Evolutionary conservation across 768 basidiomycete species (phyloP), one percentile per base, ranked within the genome.

Genomic region (Russula dissimulans): DNA sequence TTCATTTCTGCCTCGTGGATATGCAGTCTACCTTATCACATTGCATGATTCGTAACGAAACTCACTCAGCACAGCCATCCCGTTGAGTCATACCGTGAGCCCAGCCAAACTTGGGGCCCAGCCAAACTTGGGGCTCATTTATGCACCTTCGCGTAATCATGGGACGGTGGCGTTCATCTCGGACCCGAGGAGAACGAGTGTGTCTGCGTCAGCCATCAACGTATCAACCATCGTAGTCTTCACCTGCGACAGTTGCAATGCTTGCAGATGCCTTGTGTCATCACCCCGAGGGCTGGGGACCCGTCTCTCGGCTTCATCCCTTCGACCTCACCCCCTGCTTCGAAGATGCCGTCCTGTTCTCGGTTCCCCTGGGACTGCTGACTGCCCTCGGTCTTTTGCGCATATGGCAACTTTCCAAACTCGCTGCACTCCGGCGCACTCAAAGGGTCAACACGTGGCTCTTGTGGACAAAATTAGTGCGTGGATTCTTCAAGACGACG

Each of bases 271-370:
- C 38, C 18, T n/a, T 67, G 59, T 87, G 86, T 67, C 76, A 69
- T 49, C 78, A 85, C 67, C 45, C 59, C 9, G 86, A 91, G 64
- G 87, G 89, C 57, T 91, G 89, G 85, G 71, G 69, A 9, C 73
- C 78, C 15, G 72, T 83, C 17, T 92, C 91, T 0, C 69, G 60
- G 0, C 65, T 72, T 0, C 79, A 91, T 55, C 74, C 78, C 14
- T 90, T 92, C 69, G 93, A 95, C 70, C 64, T 85, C 9, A 89
- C 91, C 1, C 79, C 82, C 14, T 95, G 93, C 70, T 89, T 87
- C 64, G 87, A 95, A 66, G 86, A 91, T 63, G 86, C 83, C 14
- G 68, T 86, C 45, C 36, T 94, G 0, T 70, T 91, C 1, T 77
- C 88, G 0, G 60, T 74, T 4, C 67, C 86, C 0, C 74, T 87